Evolutionary conservation across 2,329 filamentous ascomycete genomes (phyloP), one percentile per base, ranked within the genome.

Genomic region (Microdochium nivale): DNA sequence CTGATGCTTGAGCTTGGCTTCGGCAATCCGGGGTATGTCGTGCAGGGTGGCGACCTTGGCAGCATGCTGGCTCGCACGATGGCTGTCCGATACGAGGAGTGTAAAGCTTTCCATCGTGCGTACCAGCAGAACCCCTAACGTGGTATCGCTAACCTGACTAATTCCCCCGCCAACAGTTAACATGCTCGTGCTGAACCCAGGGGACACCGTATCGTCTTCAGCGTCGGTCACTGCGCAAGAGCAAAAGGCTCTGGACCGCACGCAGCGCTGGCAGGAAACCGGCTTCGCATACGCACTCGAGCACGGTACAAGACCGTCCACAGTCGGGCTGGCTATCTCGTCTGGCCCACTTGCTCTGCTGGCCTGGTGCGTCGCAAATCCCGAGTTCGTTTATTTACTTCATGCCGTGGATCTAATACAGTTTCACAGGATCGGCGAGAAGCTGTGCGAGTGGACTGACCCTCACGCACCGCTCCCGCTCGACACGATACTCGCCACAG

Each of bases 41-140:
- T 70, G 0, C 79, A 83, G 60, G 80, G 80, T 10, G 80, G 80
- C 3, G 80, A 84, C 56, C 66, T 83, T 2, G 76, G 78, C 2
- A 70, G 68, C 44, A 62, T 68, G 25, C 52, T 80, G 3, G 64
- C 70, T 63, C 40, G 76, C 13, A 55, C 69, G 0, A 59, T 81
- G 46, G 71, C 70, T 3, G 65, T 63, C 0, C 62, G 60, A 1
- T 70, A 72, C 47, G 59, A 69, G 0, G 69, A 71, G 47, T 80
- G 76, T 62, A 78, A 75, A 61, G 77, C 70, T 30, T 62, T 65
- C 33, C 65, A 69, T 27, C 48, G 54, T 59, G 48, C 56, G 57
- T 52, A 43, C 1, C 43, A 23, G 7, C 33, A 7, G 5, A 3
- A 14, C 16, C 13, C n/a, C n/a, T 7, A 14, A 21, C 21, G 2